Percentiles rank a stretch among this genome's conserved stretches.
Evolutionary conservation across 1,139 yeast genomes (phyloP).

Genomic region (Sugiyamaella paludigena): DNA sequence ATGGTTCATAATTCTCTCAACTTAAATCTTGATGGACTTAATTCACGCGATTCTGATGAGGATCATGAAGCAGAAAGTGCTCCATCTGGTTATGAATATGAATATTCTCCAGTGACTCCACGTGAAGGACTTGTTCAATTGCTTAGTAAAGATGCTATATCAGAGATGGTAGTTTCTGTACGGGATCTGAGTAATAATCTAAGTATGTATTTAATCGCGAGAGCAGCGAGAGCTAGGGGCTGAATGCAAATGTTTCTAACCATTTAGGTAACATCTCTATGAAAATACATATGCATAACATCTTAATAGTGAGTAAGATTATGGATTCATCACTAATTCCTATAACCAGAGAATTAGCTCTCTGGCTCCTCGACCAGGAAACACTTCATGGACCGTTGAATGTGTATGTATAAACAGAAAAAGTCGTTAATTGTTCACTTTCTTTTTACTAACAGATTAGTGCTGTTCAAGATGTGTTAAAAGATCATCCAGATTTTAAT

Average conservation of each 20-base stretch:
- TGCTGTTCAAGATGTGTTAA: slow-evolving; percentile 54
- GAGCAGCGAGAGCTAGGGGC: no score
- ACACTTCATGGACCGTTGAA: slow-evolving; percentile 41
- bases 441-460: slow-evolving; percentile 6
- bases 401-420: slow-evolving; percentile 21
- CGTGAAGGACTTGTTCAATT: slow-evolving; percentile 18
- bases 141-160: slow-evolving; percentile 40
- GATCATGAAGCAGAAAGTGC: slow-evolving; percentile 13
- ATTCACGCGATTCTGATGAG: slow-evolving; percentile 5
- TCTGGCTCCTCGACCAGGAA: slow-evolving; percentile 51
- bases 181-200: slow-evolving; percentile 42
- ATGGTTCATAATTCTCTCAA: slow-evolving; percentile 28
- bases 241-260: neutral
- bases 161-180: slow-evolving; percentile 43
- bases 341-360: slow-evolving; percentile 55
- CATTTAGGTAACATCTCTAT: slow-evolving; percentile 42
- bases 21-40: slow-evolving; percentile 13
- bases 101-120: slow-evolving; percentile 16
- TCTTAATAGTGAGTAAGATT: slow-evolving; percentile 69
- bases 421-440: neutral
- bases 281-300: slow-evolving; percentile 55
- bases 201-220: slow-evolving; percentile 24
- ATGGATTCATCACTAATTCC: slow-evolving; percentile 57
- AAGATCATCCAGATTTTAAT: slow-evolving; percentile 46
- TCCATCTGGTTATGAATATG: slow-evolving; percentile 5